phyloP scores from a whole-genome alignment of 2,329 filamentous ascomycete species.

The Aspergillus sp. region DNA sequence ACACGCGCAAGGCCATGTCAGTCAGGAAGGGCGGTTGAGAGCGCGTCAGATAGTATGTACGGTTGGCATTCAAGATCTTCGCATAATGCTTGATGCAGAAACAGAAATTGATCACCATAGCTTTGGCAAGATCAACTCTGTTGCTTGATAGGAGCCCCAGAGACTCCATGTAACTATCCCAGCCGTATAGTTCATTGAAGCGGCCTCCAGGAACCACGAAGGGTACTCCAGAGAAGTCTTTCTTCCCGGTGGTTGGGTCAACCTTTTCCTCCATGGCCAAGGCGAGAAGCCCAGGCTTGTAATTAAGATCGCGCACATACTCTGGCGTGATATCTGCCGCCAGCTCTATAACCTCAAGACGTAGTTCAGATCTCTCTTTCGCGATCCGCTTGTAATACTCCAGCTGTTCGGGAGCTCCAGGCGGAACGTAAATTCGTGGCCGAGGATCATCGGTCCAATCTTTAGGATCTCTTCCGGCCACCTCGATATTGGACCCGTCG shows the following conservation, averaged over 20 bases:
- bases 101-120: constrained; percentile 94
- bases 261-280: constrained; percentile 79
- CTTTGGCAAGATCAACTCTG: constrained; percentile 81
- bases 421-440: constrained; percentile 87
- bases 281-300: constrained; percentile 83
- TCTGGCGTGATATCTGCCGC: constrained; percentile 72
- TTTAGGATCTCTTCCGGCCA: constrained; percentile 86
- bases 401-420: constrained; percentile 79
- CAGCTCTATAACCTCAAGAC: constrained; percentile 81
- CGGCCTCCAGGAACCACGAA: constrained; percentile 97
- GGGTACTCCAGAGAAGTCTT: constrained; percentile 74
- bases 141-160: constrained; percentile 84
- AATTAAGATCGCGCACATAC: constrained; percentile 78
- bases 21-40: constrained; percentile 97
- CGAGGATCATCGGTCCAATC: constrained; percentile 90
- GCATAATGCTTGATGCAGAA: constrained; percentile 99
- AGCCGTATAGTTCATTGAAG: constrained; percentile 98
- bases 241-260: constrained; percentile 67
- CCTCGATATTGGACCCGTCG: constrained; percentile 75
- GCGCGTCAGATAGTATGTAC: constrained; percentile 90
- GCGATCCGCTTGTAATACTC: constrained; percentile 87
- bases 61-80: constrained; percentile 95
- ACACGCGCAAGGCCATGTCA: constrained; percentile 93
- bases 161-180: constrained; percentile 99
- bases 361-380: constrained; percentile 73